Percentiles rank a stretch among this genome's conserved stretches.
phyloP scores from a whole-genome alignment of 2,329 filamentous ascomycete genomes.

The Daldinia eschscholtzii region DNA sequence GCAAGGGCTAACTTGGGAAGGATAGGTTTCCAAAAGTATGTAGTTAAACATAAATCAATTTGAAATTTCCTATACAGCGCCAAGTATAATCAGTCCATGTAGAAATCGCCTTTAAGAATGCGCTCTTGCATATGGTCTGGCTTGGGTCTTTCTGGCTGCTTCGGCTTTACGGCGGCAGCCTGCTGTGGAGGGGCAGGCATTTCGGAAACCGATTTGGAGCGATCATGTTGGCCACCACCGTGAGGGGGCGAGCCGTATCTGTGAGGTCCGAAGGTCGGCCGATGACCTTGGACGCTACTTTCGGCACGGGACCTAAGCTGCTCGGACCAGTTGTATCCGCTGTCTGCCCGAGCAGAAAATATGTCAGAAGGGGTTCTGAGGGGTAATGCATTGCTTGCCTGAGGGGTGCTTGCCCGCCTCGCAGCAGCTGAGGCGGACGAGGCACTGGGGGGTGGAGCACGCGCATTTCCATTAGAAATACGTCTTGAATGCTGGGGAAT shows the following conservation, averaged over 20 bases:
- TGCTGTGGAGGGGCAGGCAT: slow-evolving; percentile 70
- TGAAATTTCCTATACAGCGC: slow-evolving; percentile 11
- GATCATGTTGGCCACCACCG: slow-evolving; percentile 65
- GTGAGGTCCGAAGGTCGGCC: slow-evolving; percentile 67
- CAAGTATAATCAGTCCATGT: slow-evolving; percentile 80
- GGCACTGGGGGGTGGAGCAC: slow-evolving; percentile 54
- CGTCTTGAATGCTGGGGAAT: slow-evolving; percentile 54
- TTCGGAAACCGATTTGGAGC: slow-evolving; percentile 77
- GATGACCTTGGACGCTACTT: slow-evolving; percentile 74
- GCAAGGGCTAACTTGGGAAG: neutral
- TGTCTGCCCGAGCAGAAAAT: slow-evolving; percentile 76
- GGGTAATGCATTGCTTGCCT: slow-evolving; percentile 71
- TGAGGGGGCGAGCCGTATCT: slow-evolving; percentile 60
- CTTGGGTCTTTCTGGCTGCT: slow-evolving; percentile 69
- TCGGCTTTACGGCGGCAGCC: slow-evolving; percentile 60
- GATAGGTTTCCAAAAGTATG: neutral
- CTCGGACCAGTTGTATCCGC: slow-evolving; percentile 97
- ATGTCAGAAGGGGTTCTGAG: slow-evolving; percentile 75
- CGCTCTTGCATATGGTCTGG: slow-evolving; percentile 97
- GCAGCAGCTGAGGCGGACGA: slow-evolving; percentile 53
- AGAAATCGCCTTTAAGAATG: slow-evolving; percentile 97
- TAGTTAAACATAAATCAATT: neutral
- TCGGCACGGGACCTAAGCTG: slow-evolving; percentile 93
- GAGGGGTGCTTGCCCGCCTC: slow-evolving; percentile 56
- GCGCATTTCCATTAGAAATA: slow-evolving; percentile 47